Evolutionary conservation across 2,329 filamentous ascomycete genomes (phyloP), one percentile per base, ranked within the genome.

Genomic region (Plenodomus biglobosus): DNA sequence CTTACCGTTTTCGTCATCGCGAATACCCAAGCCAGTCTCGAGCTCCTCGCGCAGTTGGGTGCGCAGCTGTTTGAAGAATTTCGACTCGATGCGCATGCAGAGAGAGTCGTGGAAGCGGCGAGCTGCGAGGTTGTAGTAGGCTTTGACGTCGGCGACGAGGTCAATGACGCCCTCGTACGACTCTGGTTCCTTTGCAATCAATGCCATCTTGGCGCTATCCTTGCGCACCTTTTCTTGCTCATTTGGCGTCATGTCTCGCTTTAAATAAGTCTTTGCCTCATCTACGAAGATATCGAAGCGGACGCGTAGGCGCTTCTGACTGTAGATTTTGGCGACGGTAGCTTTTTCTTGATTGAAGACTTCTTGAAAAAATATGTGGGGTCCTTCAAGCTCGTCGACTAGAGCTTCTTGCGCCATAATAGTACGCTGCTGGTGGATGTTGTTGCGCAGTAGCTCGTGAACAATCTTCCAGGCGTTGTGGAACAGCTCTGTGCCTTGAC

Each of bases 61-160:
- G 2, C 57, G 52, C 0, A 72, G 50, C 15, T 53, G 45, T 24
- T 62, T 61, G 52, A 68, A 70, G 27, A 75, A 56, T 36, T 75
- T 69, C 0, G 51, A 63, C n/a, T 72, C 61, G 1, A 77, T 60
- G 1, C 72, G 59, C 56, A 72, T 70, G 20, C 62, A 71, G 4
- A 80, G 60, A 0, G 64, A 64, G 21, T 91, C 86, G 0, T 83
- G 76, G 58, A 90, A 87, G 1, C 86, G 80, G 27, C 78, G 72
- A 0, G 83, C 80, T 0, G 87, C 86, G 3, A 86, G 80, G 39
- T 82, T 77, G 62, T 91, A 91, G 66, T 90, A 91, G 0, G 81
- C 85, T 0, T 85, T 76, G 38, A 88, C 78, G 3, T 83, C 83
- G 0, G 84, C 78, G 0, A 87, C 80, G 0, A 87, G 81, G 8